Conservation (phyloP, 75 land plant species). For the Pinus tabuliformis region DNA sequence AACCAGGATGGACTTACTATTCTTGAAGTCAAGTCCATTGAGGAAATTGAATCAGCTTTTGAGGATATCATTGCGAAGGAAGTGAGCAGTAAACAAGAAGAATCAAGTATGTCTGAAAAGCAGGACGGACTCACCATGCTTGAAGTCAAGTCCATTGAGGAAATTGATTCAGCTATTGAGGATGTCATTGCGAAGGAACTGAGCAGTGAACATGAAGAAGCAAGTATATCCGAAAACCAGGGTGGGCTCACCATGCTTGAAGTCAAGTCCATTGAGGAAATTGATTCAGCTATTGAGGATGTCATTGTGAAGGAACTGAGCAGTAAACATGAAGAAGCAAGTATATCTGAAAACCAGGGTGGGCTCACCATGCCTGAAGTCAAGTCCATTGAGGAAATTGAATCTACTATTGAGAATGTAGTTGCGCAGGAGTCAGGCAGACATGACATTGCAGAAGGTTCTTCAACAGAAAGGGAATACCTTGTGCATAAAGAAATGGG, state of each 20-base stretch:
- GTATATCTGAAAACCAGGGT: neutral
- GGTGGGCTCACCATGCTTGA: neutral
- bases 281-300: slow-evolving; percentile 3
- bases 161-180: neutral
- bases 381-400: slow-evolving; percentile 12
- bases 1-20: neutral
- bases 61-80: neutral
- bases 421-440: neutral
- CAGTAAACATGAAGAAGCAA: neutral
- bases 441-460: neutral
- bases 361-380: slow-evolving; percentile 6
- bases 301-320: neutral
- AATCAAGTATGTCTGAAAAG: neutral
- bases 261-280: neutral
- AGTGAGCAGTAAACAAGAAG: neutral
- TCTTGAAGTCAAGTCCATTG: neutral
- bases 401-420: slow-evolving; percentile 1
- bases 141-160: slow-evolving; percentile 2
- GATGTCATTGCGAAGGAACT: neutral
- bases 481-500: neutral
- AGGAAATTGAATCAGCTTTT: neutral
- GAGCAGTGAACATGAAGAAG: neutral
- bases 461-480: neutral
- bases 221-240: neutral
- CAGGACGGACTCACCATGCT: neutral